Evolutionary conservation across 768 basidiomycete genomes (phyloP), one percentile per base, ranked within the genome.

Genomic region (Daedaleopsis nitida): DNA sequence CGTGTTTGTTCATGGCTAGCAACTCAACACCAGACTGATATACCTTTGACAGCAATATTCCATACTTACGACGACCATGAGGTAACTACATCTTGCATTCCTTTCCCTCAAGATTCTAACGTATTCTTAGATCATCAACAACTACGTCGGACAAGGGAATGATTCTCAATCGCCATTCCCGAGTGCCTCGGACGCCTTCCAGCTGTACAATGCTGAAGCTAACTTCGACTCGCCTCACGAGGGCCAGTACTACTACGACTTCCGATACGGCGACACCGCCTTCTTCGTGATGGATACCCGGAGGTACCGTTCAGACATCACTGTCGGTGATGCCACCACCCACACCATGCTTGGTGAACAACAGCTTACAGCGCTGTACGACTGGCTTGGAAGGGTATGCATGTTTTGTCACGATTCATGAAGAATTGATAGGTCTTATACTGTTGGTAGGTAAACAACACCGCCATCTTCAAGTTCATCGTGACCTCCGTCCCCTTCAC

Each of bases 271-370:
- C 0, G 89, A 92, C 66, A 76, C 78, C 9, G 86, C 88, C 0
- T 91, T 88, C 72, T 92, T 91, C 75, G 87, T 91, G n/a, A 75
- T 87, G 76, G 90, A 92, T 73, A 89, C 87, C 1, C 78, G 88
- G 17, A 77, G 81, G 7, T 81, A 88, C 68, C 81, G 88, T 21
- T 80, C 81, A 5, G 69, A 75, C 49, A 72, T 78, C 14, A 67
- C 68, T n/a, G 71, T 70, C 0, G 71, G 73, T 0, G 80, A 79
- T 23, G 71, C 74, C 9, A 70, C 70, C 24, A 80, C 77, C 43
- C 72, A 69, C 38, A 88, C 86, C 1, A 91, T 92, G 87, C 81
- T 93, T 14, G 91, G 91, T 21, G 81, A 83, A 39, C 67, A 71
- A 35, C 91, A 92, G 69, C 76, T 90, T 32, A 72, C 80, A 0